Percentiles rank a stretch among this genome's conserved stretches.
Evolutionary conservation across 495 filamentous ascomycete species (phyloP).

Genomic region (Rhizodiscina lignyota): DNA sequence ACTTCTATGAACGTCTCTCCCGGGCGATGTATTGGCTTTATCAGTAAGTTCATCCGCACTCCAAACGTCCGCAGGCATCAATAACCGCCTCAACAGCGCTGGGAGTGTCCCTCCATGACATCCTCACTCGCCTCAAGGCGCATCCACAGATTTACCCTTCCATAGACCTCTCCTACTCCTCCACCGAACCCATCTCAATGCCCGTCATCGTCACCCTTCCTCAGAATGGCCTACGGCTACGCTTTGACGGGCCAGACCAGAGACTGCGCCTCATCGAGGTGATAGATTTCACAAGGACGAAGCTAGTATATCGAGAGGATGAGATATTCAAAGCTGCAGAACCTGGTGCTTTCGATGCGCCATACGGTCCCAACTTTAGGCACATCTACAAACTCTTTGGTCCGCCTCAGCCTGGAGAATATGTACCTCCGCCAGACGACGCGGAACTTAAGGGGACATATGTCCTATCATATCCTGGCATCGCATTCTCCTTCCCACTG

Average conservation of each 20-base stretch:
- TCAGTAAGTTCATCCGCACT: constrained; percentile 35
- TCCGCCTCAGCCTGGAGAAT: constrained; percentile 84
- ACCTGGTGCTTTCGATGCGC: constrained; percentile 22
- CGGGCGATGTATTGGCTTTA: constrained; percentile 59
- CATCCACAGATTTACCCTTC: constrained; percentile 66
- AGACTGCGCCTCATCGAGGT: constrained; percentile 81
- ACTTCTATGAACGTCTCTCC: constrained; percentile 51
- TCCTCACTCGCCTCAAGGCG: constrained; percentile 69
- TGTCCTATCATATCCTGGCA: constrained; percentile 80
- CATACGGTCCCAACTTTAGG: constrained; percentile 59
- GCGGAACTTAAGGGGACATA: constrained; percentile 45
- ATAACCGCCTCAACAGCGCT: constrained; percentile 37
- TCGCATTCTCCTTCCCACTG: constrained; percentile 82
- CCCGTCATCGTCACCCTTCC: constrained; percentile 61
- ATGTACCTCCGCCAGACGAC: constrained; percentile 42
- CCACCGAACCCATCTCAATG: constrained; percentile 47
- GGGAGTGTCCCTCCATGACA: constrained; percentile 77
- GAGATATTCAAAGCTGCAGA: constrained; percentile 56
- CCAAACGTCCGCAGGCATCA: not conserved
- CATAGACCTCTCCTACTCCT: constrained; percentile 65
- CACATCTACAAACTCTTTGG: constrained; percentile 87
- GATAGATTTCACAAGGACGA: constrained; percentile 73
- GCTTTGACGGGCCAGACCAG: constrained; percentile 89
- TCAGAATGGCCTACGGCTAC: constrained; percentile 70
- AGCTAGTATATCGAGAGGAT: constrained; percentile 67